phyloP scores from a whole-genome alignment of 345 rosid species.

The Melastoma malabathricum region DNA sequence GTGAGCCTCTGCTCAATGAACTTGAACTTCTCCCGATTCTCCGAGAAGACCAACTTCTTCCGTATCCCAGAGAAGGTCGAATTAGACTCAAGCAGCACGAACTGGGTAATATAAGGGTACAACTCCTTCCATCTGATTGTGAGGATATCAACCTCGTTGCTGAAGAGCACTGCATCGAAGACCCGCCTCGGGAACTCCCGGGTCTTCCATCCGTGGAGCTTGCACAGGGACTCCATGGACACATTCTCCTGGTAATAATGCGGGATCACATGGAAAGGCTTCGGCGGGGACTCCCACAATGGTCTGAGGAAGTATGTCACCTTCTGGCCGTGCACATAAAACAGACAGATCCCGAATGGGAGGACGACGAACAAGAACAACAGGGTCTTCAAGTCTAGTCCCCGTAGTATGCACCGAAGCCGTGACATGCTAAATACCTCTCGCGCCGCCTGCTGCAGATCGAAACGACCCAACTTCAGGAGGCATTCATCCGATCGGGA shows the following conservation, averaged over 20 bases:
- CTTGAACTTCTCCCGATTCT: constrained; percentile 13
- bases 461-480: not conserved
- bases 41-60: constrained; percentile 13
- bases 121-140: constrained; percentile 22
- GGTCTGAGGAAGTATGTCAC: constrained; percentile 14
- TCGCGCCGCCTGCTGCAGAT: constrained; percentile 19
- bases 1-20: constrained; percentile 19
- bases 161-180: constrained; percentile 21
- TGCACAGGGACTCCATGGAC: constrained; percentile 22
- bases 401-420: constrained; percentile 34
- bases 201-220: constrained; percentile 20
- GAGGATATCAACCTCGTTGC: constrained; percentile 20
- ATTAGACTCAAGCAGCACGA: constrained; percentile 22
- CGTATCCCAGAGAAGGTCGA: constrained; percentile 21
- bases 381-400: constrained; percentile 20
- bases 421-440: constrained; percentile 27
- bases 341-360: constrained; percentile 2
- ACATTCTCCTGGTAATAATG: constrained; percentile 22
- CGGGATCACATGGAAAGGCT: constrained; percentile 11
- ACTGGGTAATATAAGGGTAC: constrained; percentile 19
- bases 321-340: constrained; percentile 14
- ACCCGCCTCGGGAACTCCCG: constrained; percentile 23
- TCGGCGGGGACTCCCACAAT: constrained; percentile 15
- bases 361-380: constrained; percentile 6
- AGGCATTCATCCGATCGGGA: not conserved